Percentiles rank a stretch among this genome's conserved stretches.
These are phyloP conservation scores for Triangularia setosa DNA, from an alignment of 2,329 filamentous ascomycete genomes.

Conservation along the genomic window DNA sequence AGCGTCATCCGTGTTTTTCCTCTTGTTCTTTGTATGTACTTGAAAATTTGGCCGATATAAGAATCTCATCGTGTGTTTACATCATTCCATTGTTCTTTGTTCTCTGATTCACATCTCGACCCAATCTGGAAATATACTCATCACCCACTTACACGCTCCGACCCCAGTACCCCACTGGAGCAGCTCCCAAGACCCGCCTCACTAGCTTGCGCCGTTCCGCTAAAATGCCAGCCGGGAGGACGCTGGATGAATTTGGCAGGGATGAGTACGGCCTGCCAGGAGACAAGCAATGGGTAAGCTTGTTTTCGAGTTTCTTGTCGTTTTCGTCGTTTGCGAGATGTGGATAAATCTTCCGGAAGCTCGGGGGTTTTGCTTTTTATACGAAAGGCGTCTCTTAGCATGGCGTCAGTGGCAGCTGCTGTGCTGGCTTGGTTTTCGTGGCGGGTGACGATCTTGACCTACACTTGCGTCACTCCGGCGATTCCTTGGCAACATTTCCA, in stretches of 20 bases:
- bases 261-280: constrained; percentile 31
- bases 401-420: neutral
- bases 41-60: neutral
- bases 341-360: neutral
- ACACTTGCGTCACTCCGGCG: constrained; percentile 17
- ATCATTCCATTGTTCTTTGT: neutral
- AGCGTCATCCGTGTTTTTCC: neutral
- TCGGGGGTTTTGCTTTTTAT: neutral
- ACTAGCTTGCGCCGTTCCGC: neutral
- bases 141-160: neutral
- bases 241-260: constrained; percentile 3
- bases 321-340: neutral
- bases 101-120: neutral
- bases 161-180: neutral
- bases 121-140: neutral
- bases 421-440: neutral
- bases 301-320: neutral
- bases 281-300: constrained; percentile 23
- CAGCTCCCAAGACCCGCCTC: neutral
- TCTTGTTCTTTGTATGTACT: neutral
- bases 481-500: neutral
- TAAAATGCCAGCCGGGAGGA: constrained; percentile 27
- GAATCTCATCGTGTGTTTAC: neutral
- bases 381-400: neutral
- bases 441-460: constrained; percentile 6